Evolutionary conservation across 805 yeast genomes (phyloP).

Genomic region (Suhomyces sp.): DNA sequence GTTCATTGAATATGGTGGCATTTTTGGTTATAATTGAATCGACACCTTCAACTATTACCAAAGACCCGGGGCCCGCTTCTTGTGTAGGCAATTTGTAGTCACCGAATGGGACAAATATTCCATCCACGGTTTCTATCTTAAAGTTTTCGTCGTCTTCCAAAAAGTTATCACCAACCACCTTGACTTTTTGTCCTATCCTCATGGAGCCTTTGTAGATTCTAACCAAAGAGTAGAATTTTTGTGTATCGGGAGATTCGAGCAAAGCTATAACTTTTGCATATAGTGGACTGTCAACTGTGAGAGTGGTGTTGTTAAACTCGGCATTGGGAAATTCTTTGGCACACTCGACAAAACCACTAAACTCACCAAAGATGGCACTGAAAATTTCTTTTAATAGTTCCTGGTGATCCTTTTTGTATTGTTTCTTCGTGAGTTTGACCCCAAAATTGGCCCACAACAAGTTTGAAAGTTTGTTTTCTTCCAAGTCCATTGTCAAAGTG

Average conservation of each 20-base stretch:
- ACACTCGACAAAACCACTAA: conserved; percentile 53
- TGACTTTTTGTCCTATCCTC: conserved; percentile 44
- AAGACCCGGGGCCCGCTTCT: conserved; percentile 59
- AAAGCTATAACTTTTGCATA: conserved; percentile 46
- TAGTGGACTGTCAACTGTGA: not conserved
- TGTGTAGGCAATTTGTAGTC: conserved; percentile 60
- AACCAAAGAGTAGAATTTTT: conserved; percentile 53
- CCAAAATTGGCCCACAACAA: conserved; percentile 51
- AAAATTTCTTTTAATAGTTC: conserved; percentile 56
- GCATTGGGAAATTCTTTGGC: conserved; percentile 18
- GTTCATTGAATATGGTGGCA: conserved; percentile 50
- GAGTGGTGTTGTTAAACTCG: conserved; percentile 18
- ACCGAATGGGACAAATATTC: conserved; percentile 60
- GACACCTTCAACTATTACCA: conserved; percentile 66
- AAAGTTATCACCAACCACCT: conserved; percentile 55
- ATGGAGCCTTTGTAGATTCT: conserved; percentile 63
- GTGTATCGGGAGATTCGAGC: conserved; percentile 53
- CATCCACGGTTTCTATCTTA: conserved; percentile 39
- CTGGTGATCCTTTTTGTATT: conserved; percentile 54
- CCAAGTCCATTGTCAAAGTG: conserved; percentile 52
- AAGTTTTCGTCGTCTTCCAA: conserved; percentile 53
- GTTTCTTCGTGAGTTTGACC: conserved; percentile 38
- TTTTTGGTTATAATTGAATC: conserved; percentile 54
- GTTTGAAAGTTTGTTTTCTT: conserved; percentile 32
- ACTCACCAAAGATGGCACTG: conserved; percentile 48